These are phyloP conservation scores for Pyricularia sp. DNA, from an alignment of 2,329 filamentous ascomycete genomes.

Conservation along the genomic window DNA sequence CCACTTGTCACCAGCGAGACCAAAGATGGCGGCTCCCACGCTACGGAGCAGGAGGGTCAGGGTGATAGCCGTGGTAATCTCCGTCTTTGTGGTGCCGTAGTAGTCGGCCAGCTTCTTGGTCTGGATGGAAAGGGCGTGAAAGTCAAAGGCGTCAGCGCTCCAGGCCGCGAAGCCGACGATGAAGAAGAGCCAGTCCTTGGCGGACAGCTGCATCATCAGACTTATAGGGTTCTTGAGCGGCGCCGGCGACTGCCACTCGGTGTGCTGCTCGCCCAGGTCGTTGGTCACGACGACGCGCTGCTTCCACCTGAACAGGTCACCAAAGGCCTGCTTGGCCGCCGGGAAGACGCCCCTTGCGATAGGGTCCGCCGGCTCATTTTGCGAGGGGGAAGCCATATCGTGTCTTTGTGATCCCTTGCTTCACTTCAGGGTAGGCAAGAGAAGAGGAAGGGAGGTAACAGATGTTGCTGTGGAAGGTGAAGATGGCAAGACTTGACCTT, in stretches of 20 bases:
- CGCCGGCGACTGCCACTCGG: conserved; percentile 60
- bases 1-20: conserved; percentile 67
- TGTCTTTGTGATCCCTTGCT: background rate
- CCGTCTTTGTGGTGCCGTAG: conserved; percentile 43
- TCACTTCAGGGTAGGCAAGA: background rate
- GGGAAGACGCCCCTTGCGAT: conserved; percentile 51
- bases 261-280: conserved; percentile 41
- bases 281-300: conserved; percentile 61
- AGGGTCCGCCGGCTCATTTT: conserved; percentile 45
- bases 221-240: conserved; percentile 62
- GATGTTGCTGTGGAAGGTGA: background rate
- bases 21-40: conserved; percentile 67
- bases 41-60: conserved; percentile 67
- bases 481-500: background rate
- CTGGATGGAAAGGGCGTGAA: conserved; percentile 72
- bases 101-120: conserved; percentile 56
- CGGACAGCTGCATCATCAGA: conserved; percentile 53
- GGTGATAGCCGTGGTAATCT: conserved; percentile 67
- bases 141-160: conserved; percentile 78
- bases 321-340: conserved; percentile 17
- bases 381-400: background rate
- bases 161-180: conserved; percentile 65
- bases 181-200: conserved; percentile 67
- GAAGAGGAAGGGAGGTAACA: background rate
- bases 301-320: conserved; percentile 47